Evolutionary conservation across 257 asterid genomes (phyloP).

Genomic region (Solanum chilense): DNA sequence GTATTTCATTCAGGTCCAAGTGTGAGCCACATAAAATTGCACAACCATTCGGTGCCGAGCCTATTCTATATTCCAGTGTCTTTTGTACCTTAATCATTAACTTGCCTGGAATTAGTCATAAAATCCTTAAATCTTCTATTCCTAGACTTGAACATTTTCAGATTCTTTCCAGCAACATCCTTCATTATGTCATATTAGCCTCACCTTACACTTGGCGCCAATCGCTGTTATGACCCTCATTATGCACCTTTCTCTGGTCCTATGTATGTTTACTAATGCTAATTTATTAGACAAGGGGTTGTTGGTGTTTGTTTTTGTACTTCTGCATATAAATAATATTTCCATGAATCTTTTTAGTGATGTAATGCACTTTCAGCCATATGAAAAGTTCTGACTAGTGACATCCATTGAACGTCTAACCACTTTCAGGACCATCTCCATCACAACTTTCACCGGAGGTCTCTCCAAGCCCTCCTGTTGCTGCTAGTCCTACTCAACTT

Average conservation of each 20-base stretch:
- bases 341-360: background rate
- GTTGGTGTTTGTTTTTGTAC: background rate
- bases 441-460: constrained; percentile 37
- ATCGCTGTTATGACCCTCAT: background rate
- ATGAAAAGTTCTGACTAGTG: background rate
- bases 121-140: background rate
- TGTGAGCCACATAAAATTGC: background rate
- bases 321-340: background rate
- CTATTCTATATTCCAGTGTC: background rate
- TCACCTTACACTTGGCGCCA: background rate
- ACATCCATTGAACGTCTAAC: background rate
- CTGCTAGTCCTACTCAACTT: constrained; percentile 57
- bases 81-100: background rate
- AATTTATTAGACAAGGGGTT: background rate
- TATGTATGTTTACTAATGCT: background rate
- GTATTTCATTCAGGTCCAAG: background rate
- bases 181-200: background rate
- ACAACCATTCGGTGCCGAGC: background rate
- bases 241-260: background rate
- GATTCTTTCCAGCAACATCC: background rate
- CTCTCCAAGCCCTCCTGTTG: constrained; percentile 45
- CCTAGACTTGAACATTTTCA: background rate
- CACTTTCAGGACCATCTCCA: constrained; percentile 30
- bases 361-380: background rate
- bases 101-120: background rate